Evolutionary conservation across 1,284 basidiomycete species (phyloP).

Genomic region (Cutaneotrichosporon sp.): DNA sequence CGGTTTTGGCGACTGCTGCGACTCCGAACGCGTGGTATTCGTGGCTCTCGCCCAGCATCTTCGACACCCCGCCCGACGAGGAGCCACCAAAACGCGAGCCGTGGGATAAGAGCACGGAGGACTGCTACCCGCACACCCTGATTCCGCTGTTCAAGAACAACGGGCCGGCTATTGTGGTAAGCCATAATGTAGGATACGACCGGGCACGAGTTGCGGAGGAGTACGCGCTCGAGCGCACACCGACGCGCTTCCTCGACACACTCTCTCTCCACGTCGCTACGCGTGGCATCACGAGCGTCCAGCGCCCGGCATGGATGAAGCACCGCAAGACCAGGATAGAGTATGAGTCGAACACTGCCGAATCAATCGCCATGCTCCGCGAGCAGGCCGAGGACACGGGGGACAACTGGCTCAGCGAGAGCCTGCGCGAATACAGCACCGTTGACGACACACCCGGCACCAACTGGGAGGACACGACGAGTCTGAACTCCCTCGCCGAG

Average conservation of each 20-base stretch:
- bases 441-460: constrained; percentile 27
- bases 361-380: constrained; percentile 50
- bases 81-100: constrained; percentile 15
- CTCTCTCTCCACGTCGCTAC: constrained; percentile 94
- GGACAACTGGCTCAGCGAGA: constrained; percentile 51
- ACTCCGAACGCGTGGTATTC: constrained; percentile 85
- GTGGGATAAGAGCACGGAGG: constrained; percentile 36
- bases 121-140: constrained; percentile 38
- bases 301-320: constrained; percentile 88
- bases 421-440: constrained; percentile 43
- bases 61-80: constrained; percentile 55
- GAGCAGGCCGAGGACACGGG: constrained; percentile 57
- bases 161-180: constrained; percentile 69
- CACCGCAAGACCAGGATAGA: constrained; percentile 59
- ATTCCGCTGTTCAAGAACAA: constrained; percentile 41
- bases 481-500: constrained; percentile 86
- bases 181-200: constrained; percentile 96
- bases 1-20: constrained; percentile 87
- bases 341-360: constrained; percentile 47
- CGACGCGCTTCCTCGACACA: constrained; percentile 87
- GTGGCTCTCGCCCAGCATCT: constrained; percentile 93
- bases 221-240: constrained; percentile 68
- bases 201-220: constrained; percentile 81
- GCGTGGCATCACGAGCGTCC: constrained; percentile 90
- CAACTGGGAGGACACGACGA: constrained; percentile 86